Evolutionary conservation across 352 stramenopile species (phyloP), one percentile per base, ranked within the genome.

Genomic region (Phytophthora sp.): DNA sequence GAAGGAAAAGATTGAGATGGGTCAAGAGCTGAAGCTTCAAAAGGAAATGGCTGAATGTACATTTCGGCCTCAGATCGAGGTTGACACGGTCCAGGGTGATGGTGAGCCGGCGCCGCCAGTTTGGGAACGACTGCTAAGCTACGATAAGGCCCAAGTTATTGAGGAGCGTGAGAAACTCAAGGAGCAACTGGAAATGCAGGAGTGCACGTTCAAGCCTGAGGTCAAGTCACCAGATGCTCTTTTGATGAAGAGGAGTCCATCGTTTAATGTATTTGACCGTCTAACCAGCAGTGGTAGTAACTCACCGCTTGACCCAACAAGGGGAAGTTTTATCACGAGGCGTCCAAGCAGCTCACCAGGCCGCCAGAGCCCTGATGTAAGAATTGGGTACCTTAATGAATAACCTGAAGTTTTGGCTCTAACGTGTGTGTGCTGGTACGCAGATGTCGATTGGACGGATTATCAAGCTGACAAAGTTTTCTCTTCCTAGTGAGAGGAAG

Each of bases 191-290:
- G 86, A 95, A 54, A 73, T 92, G 55, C 66, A 90, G 35, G 77
- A 85, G 18, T 95, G 86, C 54, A 95, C 86, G 1, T 95, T 95
- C 69, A 89, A 90, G 66, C 86, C 86, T 11, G 79, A 92, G 18
- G 81, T 92, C 23, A 87, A 77, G n/a, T 79, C 76, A 1, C 64
- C 68, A 8, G 81, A 87, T 17, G 71, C 57, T 6, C 59, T 78
- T 15, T 69, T 65, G 17, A 79, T 82, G 20, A 78, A 82, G 38
- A 51, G 58, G 18, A 71, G 67, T 21, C 72, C 76, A 1, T 75
- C 74, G 2, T 66, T 35, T 21, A 72, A 72, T 1, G 72, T 86
- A 7, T 85, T 84, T 26, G 78, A 87, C 4, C 59, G 72, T 12
- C 53, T 88, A 13, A 76, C 66, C 51, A 54, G 62, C 4, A 76